These are phyloP conservation scores for Pythium monospermum DNA, from an alignment of 352 stramenopile genomes.

Conservation along the genomic window DNA sequence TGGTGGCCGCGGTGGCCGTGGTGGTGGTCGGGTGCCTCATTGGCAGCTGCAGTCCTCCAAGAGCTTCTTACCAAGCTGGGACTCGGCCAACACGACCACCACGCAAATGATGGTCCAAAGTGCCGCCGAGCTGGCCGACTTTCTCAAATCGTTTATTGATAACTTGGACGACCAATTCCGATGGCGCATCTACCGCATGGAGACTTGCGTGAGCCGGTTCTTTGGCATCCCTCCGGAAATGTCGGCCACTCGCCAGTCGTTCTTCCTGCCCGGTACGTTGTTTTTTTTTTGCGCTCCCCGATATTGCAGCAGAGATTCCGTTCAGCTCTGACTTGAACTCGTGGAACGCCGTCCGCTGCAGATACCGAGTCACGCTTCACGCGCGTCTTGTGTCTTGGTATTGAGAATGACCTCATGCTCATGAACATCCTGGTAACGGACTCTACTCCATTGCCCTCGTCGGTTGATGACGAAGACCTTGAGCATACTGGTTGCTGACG, in stretches of 20 bases:
- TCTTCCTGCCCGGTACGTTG: slow-evolving; percentile 54
- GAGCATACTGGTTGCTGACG: too few species aligned
- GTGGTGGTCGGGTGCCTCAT: not conserved
- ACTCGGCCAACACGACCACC: slow-evolving; percentile 7
- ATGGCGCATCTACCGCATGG: slow-evolving; percentile 77
- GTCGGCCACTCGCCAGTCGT: slow-evolving; percentile 53
- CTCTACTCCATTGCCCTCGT: not conserved
- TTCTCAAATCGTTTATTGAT: slow-evolving; percentile 82
- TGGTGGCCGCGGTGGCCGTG: not conserved
- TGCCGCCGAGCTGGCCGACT: slow-evolving; percentile 51
- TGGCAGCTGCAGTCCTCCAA: slow-evolving; percentile 12
- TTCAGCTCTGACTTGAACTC: not conserved
- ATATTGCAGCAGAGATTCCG: too few species aligned
- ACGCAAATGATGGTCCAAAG: slow-evolving; percentile 55
- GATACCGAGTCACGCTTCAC: slow-evolving; percentile 55
- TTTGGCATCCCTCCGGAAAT: slow-evolving; percentile 74
- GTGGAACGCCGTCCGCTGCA: slow-evolving; percentile 10
- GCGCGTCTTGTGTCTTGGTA: slow-evolving; percentile 60
- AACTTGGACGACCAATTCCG: slow-evolving; percentile 74
- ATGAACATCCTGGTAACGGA: slow-evolving; percentile 73
- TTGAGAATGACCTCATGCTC: slow-evolving; percentile 86
- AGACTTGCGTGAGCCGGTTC: slow-evolving; percentile 61
- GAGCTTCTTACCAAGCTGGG: slow-evolving; percentile 11
- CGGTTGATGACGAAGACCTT: not conserved
- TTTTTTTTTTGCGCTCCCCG: too few species aligned